Conservation (phyloP, 768 basidiomycete genomes). For the Rubroboletus satanas region DNA sequence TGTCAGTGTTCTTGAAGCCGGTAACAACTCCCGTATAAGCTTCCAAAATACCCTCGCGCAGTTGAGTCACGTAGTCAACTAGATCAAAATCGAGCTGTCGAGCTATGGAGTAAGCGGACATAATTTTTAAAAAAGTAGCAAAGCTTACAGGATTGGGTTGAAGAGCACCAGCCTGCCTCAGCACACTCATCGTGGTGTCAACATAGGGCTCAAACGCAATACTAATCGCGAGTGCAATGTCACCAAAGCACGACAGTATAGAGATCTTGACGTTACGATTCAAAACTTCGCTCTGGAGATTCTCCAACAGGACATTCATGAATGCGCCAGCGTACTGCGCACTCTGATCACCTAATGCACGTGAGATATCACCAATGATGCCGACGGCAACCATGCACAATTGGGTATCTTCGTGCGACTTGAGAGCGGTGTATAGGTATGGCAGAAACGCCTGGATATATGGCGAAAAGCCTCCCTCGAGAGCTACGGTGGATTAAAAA, state of each 20-base stretch:
- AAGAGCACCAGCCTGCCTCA: conserved; percentile 86
- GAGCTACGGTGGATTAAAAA: conserved; percentile 42
- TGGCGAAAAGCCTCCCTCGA: conserved; percentile 73
- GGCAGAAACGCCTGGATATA: conserved; percentile 86
- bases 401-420: conserved; percentile 91
- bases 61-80: conserved; percentile 83
- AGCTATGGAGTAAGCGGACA: conserved; percentile 2
- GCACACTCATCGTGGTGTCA: conserved; percentile 84
- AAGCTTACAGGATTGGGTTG: conserved; percentile 78
- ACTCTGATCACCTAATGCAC: conserved; percentile 83
- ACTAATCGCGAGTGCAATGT: conserved; percentile 91
- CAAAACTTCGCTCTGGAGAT: conserved; percentile 84
- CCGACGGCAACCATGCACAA: conserved; percentile 95
- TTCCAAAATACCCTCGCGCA: conserved; percentile 94
- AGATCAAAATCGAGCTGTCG: conserved; percentile 78
- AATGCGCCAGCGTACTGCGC: conserved; percentile 81
- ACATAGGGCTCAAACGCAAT: conserved; percentile 84
- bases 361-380: conserved; percentile 93
- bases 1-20: conserved; percentile 79
- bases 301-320: conserved; percentile 90
- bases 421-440: conserved; percentile 83
- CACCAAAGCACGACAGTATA: conserved; percentile 94
- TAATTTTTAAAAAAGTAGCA: background rate
- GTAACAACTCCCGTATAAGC: conserved; percentile 95
- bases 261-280: conserved; percentile 95